phyloP scores from a whole-genome alignment of 202 grass and related monocot genomes.

The Panicum virgatum region DNA sequence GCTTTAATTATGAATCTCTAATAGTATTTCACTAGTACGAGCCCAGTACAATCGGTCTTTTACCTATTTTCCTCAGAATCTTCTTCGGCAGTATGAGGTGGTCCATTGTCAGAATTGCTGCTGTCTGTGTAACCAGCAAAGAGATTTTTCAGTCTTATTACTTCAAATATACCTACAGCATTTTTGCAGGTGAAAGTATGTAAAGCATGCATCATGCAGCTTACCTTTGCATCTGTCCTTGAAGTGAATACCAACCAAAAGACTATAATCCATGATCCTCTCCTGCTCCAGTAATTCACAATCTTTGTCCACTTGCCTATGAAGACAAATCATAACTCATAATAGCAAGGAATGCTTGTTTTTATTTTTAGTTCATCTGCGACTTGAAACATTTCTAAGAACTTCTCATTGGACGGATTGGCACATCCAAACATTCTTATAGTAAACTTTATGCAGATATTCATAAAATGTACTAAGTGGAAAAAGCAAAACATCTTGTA shows the following conservation, averaged over 20 bases:
- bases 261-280: conserved; percentile 98
- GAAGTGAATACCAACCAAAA: conserved; percentile 91
- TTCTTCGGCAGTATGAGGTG: conserved; percentile 32
- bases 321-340: conserved; percentile 13
- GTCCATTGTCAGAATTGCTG: conserved; percentile 25
- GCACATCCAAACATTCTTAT: conserved; percentile 16
- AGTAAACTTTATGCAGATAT: neutral
- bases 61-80: conserved; percentile 44
- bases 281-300: conserved; percentile 82
- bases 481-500: neutral
- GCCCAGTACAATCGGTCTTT: neutral
- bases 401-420: neutral
- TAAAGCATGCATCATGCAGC: neutral
- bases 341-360: neutral
- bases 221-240: conserved; percentile 71
- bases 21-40: neutral
- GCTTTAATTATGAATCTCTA: neutral
- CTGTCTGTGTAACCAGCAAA: conserved; percentile 44
- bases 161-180: neutral
- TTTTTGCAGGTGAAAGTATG: neutral
- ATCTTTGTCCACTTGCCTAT: conserved; percentile 90
- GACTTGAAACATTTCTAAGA: neutral
- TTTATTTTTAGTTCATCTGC: neutral
- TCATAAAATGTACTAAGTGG: neutral
- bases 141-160: conserved; percentile 27